Base-by-base conservation (phyloP, 1,284 basidiomycete genomes). In the Ustilago hordei region DNA sequence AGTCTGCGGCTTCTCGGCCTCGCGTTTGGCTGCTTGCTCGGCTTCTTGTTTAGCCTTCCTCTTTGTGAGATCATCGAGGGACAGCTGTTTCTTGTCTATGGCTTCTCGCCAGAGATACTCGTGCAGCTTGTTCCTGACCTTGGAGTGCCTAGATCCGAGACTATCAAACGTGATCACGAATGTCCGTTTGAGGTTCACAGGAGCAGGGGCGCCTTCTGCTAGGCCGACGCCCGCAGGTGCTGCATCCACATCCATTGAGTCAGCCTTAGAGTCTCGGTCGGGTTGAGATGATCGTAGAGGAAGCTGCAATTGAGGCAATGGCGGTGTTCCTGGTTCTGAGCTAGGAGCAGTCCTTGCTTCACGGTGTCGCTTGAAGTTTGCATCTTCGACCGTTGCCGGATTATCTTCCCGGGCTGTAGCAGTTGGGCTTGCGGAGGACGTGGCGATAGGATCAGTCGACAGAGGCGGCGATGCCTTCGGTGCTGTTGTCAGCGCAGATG, bases 21-120 rank as follows among this genome's bases (percentile, higher is more conserved):
- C 56, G 8, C 55, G 45, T 13, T 34, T 5, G 17, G 59, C 54
- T 12, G 31, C 8, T 12, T 39, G 36, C 38, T 55, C 31, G 13
- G 28, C 47, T 31, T 58, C 38, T 17, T 61, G 41, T 45, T 56
- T 53, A 3, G 31, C 34, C 2, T 41, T 15, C n/a, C 19, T 35
- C 28, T 56, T 62, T 17, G 45, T 23, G 12, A 57, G 45, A 17
- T 38, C 36, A 1, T 54, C 8, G 15, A 41, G 39, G 2, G 78
- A 56, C 7, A 89, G 81, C 2, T 87, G 86, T 66, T 89, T 90
- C 87, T 95, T 97, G 85, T 95, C 91, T 67, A 88, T 87, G 0
- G 95, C 95, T 85, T 99, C 96, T 74, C 89, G 87, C 45, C 87
- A 87, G 8, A 98, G 90, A 86, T 96, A 99, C 31, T 87, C 82